Conservation (phyloP, 495 filamentous ascomycete genomes). For the Daldinia vernicosa region DNA sequence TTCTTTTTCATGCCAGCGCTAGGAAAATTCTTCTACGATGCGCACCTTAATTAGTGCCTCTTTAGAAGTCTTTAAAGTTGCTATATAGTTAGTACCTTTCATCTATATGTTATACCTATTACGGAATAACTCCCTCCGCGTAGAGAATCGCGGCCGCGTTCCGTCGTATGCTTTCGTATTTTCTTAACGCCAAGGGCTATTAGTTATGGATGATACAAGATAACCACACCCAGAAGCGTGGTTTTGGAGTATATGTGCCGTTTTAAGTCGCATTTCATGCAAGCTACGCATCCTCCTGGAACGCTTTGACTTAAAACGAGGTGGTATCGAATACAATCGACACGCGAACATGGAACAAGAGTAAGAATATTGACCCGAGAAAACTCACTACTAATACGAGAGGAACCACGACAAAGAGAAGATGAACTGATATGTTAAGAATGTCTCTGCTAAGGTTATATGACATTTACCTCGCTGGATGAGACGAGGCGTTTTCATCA, state of each 20-base stretch:
- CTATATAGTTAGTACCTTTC: too few relatives aligned
- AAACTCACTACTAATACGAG: background rate
- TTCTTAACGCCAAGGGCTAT: background rate
- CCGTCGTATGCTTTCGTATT: background rate
- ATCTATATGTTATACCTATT: too few relatives aligned
- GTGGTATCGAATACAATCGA: background rate
- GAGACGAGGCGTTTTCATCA: background rate
- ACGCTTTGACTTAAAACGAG: slow-evolving; percentile 9
- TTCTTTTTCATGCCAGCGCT: background rate
- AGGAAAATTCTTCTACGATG: background rate
- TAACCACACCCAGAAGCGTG: background rate
- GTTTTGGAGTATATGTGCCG: background rate
- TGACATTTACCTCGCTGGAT: background rate
- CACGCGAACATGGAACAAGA: background rate
- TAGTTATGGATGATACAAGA: background rate
- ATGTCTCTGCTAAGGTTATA: background rate
- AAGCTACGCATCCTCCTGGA: slow-evolving; percentile 15
- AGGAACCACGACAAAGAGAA: background rate
- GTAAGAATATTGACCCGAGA: background rate
- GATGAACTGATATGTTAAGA: background rate
- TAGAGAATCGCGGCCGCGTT: background rate
- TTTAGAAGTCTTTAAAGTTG: background rate
- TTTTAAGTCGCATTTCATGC: slow-evolving; percentile 25
- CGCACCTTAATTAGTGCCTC: background rate
- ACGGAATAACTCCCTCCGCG: background rate